A percentile compares a stretch with the other conserved stretches of the same genome.
These are phyloP conservation scores for Marasmius tenuissimus DNA, from an alignment of 1,284 basidiomycete genomes.

Conservation along the genomic window DNA sequence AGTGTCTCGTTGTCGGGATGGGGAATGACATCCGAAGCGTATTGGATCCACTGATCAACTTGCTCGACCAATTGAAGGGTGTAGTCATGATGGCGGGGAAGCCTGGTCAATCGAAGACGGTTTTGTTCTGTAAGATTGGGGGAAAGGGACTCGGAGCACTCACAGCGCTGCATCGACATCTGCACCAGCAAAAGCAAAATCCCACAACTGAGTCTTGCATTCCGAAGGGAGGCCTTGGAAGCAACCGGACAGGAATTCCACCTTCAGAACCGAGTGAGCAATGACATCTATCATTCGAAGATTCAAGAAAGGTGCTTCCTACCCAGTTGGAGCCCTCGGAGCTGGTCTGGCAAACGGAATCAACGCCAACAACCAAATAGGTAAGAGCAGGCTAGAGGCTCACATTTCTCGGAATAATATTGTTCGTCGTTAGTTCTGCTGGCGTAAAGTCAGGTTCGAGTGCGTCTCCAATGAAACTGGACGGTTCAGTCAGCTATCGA, in stretches of 20 bases:
- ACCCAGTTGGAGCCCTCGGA: conserved; percentile 58
- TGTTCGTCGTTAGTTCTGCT: conserved; percentile 38
- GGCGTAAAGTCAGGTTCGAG: conserved; percentile 43
- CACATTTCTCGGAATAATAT: conserved; percentile 49
- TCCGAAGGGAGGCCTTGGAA: conserved; percentile 41
- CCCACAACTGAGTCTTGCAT: conserved; percentile 49
- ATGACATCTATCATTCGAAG: not conserved
- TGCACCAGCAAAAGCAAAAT: conserved; percentile 58
- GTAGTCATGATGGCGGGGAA: conserved; percentile 43
- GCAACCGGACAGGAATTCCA: conserved; percentile 54
- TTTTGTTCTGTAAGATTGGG: not conserved
- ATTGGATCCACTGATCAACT: conserved; percentile 47
- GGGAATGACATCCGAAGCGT: conserved; percentile 43
- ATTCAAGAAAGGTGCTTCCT: not conserved
- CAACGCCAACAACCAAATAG: not conserved
- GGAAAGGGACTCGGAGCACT: conserved; percentile 14
- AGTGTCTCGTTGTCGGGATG: conserved; percentile 43
- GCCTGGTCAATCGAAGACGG: conserved; percentile 18
- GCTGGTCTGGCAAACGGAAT: conserved; percentile 39
- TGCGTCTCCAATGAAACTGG: conserved; percentile 52
- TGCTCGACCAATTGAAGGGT: conserved; percentile 50
- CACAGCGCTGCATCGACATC: conserved; percentile 49
- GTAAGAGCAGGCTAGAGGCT: conserved; percentile 7
- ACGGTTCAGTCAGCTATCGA: not conserved
- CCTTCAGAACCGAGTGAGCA: conserved; percentile 26